These are phyloP conservation scores for Boletus rufocinnamomeus DNA, from an alignment of 768 basidiomycete genomes.

Conservation along the genomic window DNA sequence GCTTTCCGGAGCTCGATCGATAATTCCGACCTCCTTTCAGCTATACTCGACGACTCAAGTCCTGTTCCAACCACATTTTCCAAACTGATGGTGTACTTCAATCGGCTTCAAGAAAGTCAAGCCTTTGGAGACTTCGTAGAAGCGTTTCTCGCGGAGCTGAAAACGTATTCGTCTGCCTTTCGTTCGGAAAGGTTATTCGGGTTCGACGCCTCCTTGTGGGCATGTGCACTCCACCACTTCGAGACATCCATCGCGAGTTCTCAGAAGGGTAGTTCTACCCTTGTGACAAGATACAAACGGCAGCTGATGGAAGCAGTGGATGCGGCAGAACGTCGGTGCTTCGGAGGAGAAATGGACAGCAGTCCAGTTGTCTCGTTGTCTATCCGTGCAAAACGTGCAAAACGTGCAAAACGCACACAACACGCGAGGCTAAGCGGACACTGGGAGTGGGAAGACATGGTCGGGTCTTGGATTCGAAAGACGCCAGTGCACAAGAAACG, in stretches of 20 bases:
- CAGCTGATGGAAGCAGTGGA: conserved; percentile 49
- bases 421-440: conserved; percentile 28
- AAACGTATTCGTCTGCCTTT: conserved; percentile 34
- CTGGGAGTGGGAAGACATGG: conserved; percentile 52
- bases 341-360: conserved; percentile 29
- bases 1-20: conserved; percentile 11
- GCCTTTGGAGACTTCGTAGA: conserved; percentile 19
- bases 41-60: conserved; percentile 28
- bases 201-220: conserved; percentile 55
- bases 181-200: conserved; percentile 37
- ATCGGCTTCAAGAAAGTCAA: conserved; percentile 14
- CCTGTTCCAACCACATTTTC: conserved; percentile 37
- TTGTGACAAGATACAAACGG: conserved; percentile 39
- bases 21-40: conserved; percentile 17
- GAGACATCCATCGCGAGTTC: conserved; percentile 36
- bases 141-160: conserved; percentile 27
- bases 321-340: conserved; percentile 52
- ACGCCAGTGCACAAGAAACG: conserved; percentile 35
- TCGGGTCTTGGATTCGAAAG: conserved; percentile 47
- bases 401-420: conserved; percentile 7
- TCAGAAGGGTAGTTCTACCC: conserved; percentile 24
- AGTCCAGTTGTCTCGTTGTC: conserved; percentile 22
- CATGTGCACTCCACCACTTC: conserved; percentile 49
- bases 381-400: neutral
- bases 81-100: conserved; percentile 29